phyloP scores from a whole-genome alignment of 176 grass and related monocot genomes.

The Puya raimondii region DNA sequence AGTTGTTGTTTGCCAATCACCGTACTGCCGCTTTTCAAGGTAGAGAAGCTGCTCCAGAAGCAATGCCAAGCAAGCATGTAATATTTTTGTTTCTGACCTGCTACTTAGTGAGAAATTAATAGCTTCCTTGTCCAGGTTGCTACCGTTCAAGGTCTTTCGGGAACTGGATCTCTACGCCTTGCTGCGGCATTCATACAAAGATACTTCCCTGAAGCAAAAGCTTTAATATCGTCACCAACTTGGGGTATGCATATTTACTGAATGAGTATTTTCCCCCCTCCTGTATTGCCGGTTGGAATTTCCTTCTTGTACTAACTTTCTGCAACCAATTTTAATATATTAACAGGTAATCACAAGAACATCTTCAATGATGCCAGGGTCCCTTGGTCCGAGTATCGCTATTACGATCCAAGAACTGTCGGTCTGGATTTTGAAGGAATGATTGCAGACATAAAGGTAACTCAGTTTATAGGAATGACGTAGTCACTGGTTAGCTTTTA shows the following conservation, averaged over 20 bases:
- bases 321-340: constrained; percentile 3
- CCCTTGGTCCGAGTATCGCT: constrained; percentile 96
- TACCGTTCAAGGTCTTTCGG: constrained; percentile 86
- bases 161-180: constrained; percentile 81
- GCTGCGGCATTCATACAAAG: constrained; percentile 95
- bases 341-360: constrained; percentile 96
- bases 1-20: too few relatives aligned
- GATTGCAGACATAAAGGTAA: constrained; percentile 90
- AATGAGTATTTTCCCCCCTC: neutral
- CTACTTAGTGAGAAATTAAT: constrained; percentile 8
- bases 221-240: constrained; percentile 85
- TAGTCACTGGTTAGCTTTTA: neutral
- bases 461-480: neutral
- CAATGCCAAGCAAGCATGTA: too few relatives aligned
- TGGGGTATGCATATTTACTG: constrained; percentile 58
- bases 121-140: constrained; percentile 49
- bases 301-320: neutral
- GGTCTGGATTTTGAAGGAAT: constrained; percentile 97
- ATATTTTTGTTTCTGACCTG: neutral
- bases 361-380: constrained; percentile 97
- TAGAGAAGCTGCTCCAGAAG: too few relatives aligned
- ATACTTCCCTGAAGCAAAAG: constrained; percentile 91
- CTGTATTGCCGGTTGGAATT: neutral
- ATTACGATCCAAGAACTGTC: constrained; percentile 93
- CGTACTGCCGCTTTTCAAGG: too few relatives aligned